Base-by-base conservation (phyloP, 2,329 filamentous ascomycete species). In the Talaromyces islandicus region DNA sequence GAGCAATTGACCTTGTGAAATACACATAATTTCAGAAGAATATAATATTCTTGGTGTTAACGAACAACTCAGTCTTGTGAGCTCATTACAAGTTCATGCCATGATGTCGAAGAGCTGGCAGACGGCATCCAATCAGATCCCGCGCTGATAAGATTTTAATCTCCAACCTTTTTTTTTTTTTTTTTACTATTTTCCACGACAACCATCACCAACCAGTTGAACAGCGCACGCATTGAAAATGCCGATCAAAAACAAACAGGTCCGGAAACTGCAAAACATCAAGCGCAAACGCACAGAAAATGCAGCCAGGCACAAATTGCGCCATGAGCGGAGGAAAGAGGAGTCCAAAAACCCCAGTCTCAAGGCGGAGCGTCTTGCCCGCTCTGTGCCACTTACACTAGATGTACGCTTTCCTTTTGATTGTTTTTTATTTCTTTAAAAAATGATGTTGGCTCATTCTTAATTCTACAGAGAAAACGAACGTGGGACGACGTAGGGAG, bases 301-400 rank as follows among this genome's bases (percentile, higher is more conserved):
- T 71, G 88, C 87, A 70, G 80, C 86, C 53, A 90, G 88, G 68
- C 87, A 90, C 69, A 89, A 92, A 68, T 83, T 87, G 69, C 86
- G 92, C 64, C 88, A 92, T 72, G 84, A 85, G 54, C 83, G 91
- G 62, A 92, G 91, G 77, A 90, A 89, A 76, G 90, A 92, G 70
- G 94, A 99, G 76, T 85, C 88, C 64, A 90, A 88, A 73, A 86
- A 97, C 69, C 92, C 93, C 1, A 83, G 85, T 61, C 76, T 96
- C 62, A 86, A 86, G 66, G 85, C 85, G 63, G 84, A 88, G 65
- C 85, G 94, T 67, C 80, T 93, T 62, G 86, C 86, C 62, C 85
- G 84, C 66, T 96, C 96, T 77, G 83, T 92, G 50, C 89, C 94
- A 0, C 75, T 85, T 58, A 96, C 91, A 0, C 83, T 96, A 60